A percentile compares a stretch with the other conserved stretches of the same genome.
phyloP scores from a whole-genome alignment of 805 yeast species.

The Nakazawaea wickerhamii region DNA sequence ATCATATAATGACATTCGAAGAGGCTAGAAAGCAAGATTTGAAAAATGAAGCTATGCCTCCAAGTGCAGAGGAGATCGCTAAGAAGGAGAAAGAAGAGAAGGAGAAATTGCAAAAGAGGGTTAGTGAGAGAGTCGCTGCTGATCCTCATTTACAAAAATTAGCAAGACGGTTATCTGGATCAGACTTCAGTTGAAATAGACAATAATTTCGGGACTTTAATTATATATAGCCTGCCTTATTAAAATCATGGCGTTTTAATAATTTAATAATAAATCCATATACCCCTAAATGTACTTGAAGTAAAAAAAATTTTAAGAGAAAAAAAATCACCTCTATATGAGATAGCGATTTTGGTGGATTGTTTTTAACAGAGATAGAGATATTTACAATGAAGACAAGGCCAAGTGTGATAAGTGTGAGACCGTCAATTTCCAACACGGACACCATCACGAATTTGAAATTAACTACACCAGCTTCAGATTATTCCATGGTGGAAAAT shows the following conservation, averaged over 20 bases:
- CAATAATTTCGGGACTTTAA: not conserved
- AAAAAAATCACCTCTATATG: too few species aligned
- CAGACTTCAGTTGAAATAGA: constrained; percentile 4
- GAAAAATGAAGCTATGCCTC: constrained; percentile 86
- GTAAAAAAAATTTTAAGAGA: not conserved
- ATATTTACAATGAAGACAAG: not conserved
- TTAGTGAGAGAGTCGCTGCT: constrained; percentile 22
- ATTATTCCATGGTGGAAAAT: constrained; percentile 12
- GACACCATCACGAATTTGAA: constrained; percentile 8
- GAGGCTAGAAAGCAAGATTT: constrained; percentile 80
- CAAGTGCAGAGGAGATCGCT: constrained; percentile 54
- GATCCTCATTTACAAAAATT: constrained; percentile 21
- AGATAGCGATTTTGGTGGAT: too few species aligned
- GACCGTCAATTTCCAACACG: constrained; percentile 11
- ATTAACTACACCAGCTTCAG: constrained; percentile 5
- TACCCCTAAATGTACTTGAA: not conserved
- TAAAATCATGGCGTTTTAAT: not conserved
- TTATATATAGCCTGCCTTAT: not conserved
- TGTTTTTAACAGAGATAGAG: too few species aligned
- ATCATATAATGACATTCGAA: constrained; percentile 66
- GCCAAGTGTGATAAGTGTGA: constrained; percentile 9
- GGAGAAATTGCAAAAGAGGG: constrained; percentile 31
- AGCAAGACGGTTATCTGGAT: constrained; percentile 18
- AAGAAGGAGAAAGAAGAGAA: constrained; percentile 41
- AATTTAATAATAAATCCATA: not conserved